Percentiles rank a stretch among this genome's conserved stretches.
These are phyloP conservation scores for Micromonas pusilla DNA, from an alignment of 139 green algal species.

Conservation along the genomic window DNA sequence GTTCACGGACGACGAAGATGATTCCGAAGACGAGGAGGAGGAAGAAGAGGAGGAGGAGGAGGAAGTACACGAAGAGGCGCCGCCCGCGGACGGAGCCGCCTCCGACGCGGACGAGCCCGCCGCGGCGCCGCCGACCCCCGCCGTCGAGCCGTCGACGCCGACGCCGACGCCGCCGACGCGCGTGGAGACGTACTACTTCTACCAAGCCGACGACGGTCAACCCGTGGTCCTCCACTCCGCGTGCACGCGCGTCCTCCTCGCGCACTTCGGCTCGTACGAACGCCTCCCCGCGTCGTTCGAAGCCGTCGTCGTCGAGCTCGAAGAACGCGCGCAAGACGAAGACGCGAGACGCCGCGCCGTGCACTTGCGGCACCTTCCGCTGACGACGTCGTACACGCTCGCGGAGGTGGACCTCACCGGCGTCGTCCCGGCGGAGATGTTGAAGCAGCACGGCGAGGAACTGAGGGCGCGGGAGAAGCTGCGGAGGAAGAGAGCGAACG, in stretches of 20 bases:
- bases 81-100: too few relatives aligned
- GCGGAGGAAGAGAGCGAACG: not conserved
- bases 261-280: not conserved
- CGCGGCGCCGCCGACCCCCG: not conserved
- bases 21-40: not conserved
- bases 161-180: not conserved
- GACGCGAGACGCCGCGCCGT: not conserved
- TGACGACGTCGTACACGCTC: constrained; percentile 11
- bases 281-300: not conserved
- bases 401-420: constrained; percentile 1
- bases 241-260: constrained; percentile 4
- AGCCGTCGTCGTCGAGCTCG: not conserved
- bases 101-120: not conserved
- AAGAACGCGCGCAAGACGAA: constrained; percentile 1
- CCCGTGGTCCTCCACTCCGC: constrained; percentile 2
- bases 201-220: not conserved
- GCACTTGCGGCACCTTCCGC: constrained; percentile 13
- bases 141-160: not conserved
- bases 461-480: not conserved
- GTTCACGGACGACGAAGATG: constrained; percentile 21
- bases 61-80: not conserved
- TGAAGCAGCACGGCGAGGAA: not conserved
- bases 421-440: not conserved
- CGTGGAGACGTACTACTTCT: constrained; percentile 15
- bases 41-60: not conserved